Evolutionary conservation across 2,329 filamentous ascomycete species (phyloP).

Genomic region (Ophiosphaerella herpotricha): DNA sequence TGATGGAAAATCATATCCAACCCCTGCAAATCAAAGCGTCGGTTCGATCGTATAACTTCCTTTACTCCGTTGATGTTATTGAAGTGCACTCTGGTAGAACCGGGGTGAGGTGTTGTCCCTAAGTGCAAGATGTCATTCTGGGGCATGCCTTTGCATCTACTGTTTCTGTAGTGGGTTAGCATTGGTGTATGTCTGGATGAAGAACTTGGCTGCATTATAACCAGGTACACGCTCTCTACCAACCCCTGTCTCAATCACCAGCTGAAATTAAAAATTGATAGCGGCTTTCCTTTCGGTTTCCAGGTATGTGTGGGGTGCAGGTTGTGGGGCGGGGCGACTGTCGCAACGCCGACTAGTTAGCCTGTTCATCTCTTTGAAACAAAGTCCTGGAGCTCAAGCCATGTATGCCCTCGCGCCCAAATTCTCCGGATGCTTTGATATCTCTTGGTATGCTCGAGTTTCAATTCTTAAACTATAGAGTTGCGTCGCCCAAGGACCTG

Average conservation of each 20-base stretch:
- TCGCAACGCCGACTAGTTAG: constrained; percentile 36
- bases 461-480: too few species aligned
- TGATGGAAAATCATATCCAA: constrained; percentile 23
- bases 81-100: constrained; percentile 22
- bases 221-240: constrained; percentile 9
- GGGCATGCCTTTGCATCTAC: constrained; percentile 8
- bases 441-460: too few species aligned
- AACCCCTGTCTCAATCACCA: constrained; percentile 10
- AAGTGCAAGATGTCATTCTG: constrained; percentile 13
- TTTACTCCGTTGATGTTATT: constrained; percentile 26
- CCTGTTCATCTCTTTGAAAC: constrained; percentile 24
- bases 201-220: constrained; percentile 11
- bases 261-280: constrained; percentile 24
- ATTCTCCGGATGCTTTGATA: background rate
- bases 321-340: constrained; percentile 22
- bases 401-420: constrained; percentile 2
- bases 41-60: constrained; percentile 23
- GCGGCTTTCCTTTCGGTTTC: constrained; percentile 18
- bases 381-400: constrained; percentile 28
- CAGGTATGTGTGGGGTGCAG: constrained; percentile 32
- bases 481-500: too few species aligned
- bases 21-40: background rate
- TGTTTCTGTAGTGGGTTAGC: constrained; percentile 2
- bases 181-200: background rate
- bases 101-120: constrained; percentile 12